Evolutionary conservation across 2,329 filamentous ascomycete genomes (phyloP), one percentile per base, ranked within the genome.

Genomic region (Botryotinia calthae): DNA sequence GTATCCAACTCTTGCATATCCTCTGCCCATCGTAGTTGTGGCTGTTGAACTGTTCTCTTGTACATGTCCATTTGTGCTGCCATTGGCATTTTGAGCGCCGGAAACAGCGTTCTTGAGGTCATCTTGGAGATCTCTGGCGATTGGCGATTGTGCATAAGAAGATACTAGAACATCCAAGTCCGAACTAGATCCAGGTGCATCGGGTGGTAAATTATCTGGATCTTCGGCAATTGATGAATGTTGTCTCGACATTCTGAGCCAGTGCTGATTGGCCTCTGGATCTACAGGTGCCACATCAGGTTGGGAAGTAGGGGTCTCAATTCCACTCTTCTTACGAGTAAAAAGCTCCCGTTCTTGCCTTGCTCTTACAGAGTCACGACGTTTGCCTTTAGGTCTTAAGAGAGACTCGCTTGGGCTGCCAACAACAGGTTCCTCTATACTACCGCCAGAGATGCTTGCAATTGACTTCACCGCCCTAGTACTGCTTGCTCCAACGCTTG

Each of bases 291-390:
- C 83, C 66, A 87, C 88, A 78, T 92, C 90, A 71, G 90, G 87
- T 78, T 86, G 88, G 42, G 87, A 89, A 74, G 84, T 89, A 25
- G 91, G 87, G 14, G 92, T 93, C 22, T 88, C 86, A 10, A 87
- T 84, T 8, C 86, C 82, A 68, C 87, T 87, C 83, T 90, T 92
- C 82, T 93, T 94, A 44, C 95, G 89, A 0, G 95, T 97, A 80
- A 92, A 99, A 1, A 99, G 87, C 80, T 97, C 93, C 68, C 93
- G 89, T 79, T 98, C 96, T 81, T 99, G 96, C 76, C 91, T 93
- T 78, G 92, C 86, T 77, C 91, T 93, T 74, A 99, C 87, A 0
- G 95, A 98, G 72, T 95, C 89, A 71, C 90, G 90, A 40, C 94
- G 90, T 79, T 90, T 92, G 76, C 84, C 85, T 80, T 88, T 91